Evolutionary conservation across 2,329 filamentous ascomycete species (phyloP).

Genomic region (Trematosphaeria pertusa): DNA sequence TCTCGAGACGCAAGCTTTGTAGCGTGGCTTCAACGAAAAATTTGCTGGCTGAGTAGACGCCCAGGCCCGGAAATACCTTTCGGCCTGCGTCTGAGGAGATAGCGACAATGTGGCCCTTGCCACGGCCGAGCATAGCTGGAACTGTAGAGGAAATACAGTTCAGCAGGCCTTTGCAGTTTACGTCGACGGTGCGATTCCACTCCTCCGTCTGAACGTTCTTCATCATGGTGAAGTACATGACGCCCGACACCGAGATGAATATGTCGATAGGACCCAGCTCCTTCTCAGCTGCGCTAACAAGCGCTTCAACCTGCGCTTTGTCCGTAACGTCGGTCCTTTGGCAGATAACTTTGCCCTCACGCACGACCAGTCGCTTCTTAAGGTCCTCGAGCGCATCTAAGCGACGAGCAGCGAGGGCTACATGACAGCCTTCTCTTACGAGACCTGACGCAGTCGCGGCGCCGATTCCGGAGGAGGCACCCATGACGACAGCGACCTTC

Average conservation of each 20-base stretch:
- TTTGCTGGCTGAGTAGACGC: slow-evolving; percentile 83
- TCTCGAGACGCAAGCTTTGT: slow-evolving; percentile 77
- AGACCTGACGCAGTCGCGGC: slow-evolving; percentile 75
- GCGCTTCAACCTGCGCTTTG: slow-evolving; percentile 68
- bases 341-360: slow-evolving; percentile 70
- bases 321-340: slow-evolving; percentile 77
- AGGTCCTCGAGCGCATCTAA: slow-evolving; percentile 71
- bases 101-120: slow-evolving; percentile 75
- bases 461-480: slow-evolving; percentile 80
- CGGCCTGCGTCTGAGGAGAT: slow-evolving; percentile 84
- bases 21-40: slow-evolving; percentile 86
- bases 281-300: slow-evolving; percentile 65
- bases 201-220: slow-evolving; percentile 74
- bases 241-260: slow-evolving; percentile 79
- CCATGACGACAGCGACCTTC: slow-evolving; percentile 77
- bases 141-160: slow-evolving; percentile 74
- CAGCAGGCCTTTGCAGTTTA: slow-evolving; percentile 84
- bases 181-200: slow-evolving; percentile 83
- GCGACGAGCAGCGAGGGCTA: slow-evolving; percentile 76
- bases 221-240: slow-evolving; percentile 93
- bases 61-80: slow-evolving; percentile 81
- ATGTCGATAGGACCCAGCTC: slow-evolving; percentile 78
- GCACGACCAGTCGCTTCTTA: slow-evolving; percentile 64
- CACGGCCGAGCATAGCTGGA: slow-evolving; percentile 73
- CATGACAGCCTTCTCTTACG: slow-evolving; percentile 72